Conservation (phyloP, 1,139 yeast species). For the Taphrina wiesneri region DNA sequence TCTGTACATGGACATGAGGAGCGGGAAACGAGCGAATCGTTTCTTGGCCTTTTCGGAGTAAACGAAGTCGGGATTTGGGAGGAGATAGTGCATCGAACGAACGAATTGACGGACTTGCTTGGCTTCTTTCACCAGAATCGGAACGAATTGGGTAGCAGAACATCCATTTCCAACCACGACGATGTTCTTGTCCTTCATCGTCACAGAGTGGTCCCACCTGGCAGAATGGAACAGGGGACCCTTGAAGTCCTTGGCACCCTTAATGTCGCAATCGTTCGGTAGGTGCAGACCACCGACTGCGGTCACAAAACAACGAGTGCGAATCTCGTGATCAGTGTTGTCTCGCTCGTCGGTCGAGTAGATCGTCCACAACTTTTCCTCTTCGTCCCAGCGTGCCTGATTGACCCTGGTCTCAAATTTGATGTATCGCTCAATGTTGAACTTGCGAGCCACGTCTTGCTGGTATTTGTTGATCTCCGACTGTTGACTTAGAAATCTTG, state of each 20-base stretch:
- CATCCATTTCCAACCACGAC: slow-evolving; percentile 45
- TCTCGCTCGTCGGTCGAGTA: slow-evolving; percentile 36
- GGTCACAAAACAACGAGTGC: slow-evolving; percentile 36
- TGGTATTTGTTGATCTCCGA: slow-evolving; percentile 42
- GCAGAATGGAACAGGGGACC: slow-evolving; percentile 43
- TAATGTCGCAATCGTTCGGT: slow-evolving; percentile 41
- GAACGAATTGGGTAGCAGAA: slow-evolving; percentile 43
- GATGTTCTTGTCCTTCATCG: slow-evolving; percentile 41
- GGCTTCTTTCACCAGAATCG: slow-evolving; percentile 34
- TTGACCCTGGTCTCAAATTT: slow-evolving; percentile 38
- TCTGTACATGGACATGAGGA: slow-evolving; percentile 20
- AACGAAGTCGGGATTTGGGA: slow-evolving; percentile 29
- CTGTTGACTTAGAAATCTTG: slow-evolving; percentile 41
- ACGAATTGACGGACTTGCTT: slow-evolving; percentile 30
- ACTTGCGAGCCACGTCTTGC: slow-evolving; percentile 41
- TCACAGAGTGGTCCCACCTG: slow-evolving; percentile 41
- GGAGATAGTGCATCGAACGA: slow-evolving; percentile 30
- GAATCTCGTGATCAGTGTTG: slow-evolving; percentile 35
- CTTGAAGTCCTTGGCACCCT: slow-evolving; percentile 42
- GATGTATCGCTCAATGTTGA: slow-evolving; percentile 39
- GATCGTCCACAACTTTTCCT: slow-evolving; percentile 40
- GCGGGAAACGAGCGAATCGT: slow-evolving; percentile 15
- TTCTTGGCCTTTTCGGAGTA: slow-evolving; percentile 9
- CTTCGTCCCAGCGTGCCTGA: slow-evolving; percentile 41
- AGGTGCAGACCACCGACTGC: slow-evolving; percentile 42